Percentiles rank a stretch among this genome's conserved stretches.
phyloP scores from a whole-genome alignment of 768 basidiomycete genomes.

The Tephrocybe rancida region DNA sequence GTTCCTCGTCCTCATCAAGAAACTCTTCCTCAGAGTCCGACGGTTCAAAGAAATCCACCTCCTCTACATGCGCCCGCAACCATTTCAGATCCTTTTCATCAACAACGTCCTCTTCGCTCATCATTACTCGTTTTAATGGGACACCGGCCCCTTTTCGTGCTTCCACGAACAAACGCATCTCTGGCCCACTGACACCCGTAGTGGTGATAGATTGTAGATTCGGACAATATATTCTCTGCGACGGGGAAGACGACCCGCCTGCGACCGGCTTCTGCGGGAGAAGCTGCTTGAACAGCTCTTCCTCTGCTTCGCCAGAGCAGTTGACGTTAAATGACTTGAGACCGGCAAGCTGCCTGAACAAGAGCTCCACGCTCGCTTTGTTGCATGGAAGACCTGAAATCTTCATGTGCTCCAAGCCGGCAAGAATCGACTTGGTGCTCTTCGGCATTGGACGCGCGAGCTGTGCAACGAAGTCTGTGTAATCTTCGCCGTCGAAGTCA shows the following conservation, averaged over 20 bases:
- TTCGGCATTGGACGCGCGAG: constrained; percentile 42
- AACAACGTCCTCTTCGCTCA: constrained; percentile 49
- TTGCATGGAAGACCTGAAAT: constrained; percentile 52
- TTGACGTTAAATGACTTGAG: constrained; percentile 45
- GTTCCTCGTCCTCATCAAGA: constrained; percentile 19
- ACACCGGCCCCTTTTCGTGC: constrained; percentile 40
- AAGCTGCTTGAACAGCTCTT: constrained; percentile 30
- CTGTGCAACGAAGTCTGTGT: constrained; percentile 45
- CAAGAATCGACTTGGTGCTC: constrained; percentile 46
- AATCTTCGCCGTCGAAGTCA: constrained; percentile 61
- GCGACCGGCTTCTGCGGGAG: constrained; percentile 8
- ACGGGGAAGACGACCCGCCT: constrained; percentile 12
- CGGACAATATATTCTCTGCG: constrained; percentile 44
- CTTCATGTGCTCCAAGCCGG: constrained; percentile 52
- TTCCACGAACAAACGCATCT: constrained; percentile 48
- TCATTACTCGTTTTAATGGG: constrained; percentile 48
- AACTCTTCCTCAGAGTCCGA: constrained; percentile 49
- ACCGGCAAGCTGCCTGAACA: constrained; percentile 51
- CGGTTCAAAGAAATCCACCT: constrained; percentile 58
- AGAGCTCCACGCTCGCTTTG: constrained; percentile 26
- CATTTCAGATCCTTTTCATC: constrained; percentile 45
- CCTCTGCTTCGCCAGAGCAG: constrained; percentile 29
- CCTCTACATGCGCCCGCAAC: constrained; percentile 51
- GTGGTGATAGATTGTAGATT: constrained; percentile 51
- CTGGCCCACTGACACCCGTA: constrained; percentile 40